Percentiles rank a stretch among this genome's conserved stretches.
These are phyloP conservation scores for Lepidium africanum DNA, from an alignment of 345 rosid genomes.

Conservation along the genomic window DNA sequence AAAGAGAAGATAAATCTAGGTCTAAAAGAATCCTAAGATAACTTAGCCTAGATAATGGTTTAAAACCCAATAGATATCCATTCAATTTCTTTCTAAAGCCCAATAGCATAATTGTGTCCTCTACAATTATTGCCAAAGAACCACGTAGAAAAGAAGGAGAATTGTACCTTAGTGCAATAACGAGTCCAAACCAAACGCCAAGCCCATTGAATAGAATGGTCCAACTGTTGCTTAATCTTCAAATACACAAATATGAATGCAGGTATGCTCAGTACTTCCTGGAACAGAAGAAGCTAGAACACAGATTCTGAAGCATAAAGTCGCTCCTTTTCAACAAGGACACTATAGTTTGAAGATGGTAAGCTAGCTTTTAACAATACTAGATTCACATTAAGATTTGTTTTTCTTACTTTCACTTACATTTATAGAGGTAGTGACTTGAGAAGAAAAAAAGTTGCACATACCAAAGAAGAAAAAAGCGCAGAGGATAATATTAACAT, in stretches of 20 bases:
- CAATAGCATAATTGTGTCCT: too few species aligned
- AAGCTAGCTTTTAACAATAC: background rate
- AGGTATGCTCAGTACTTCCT: slow-evolving; percentile 48
- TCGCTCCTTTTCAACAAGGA: background rate
- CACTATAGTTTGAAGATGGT: background rate
- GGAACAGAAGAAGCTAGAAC: slow-evolving; percentile 55
- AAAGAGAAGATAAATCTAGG: too few species aligned
- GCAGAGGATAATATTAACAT: background rate
- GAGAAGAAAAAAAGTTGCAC: background rate
- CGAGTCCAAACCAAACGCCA: too few species aligned
- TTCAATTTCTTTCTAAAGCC: too few species aligned
- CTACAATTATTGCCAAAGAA: too few species aligned
- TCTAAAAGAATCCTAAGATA: too few species aligned
- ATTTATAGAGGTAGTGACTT: background rate
- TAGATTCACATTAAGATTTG: background rate
- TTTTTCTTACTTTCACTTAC: background rate
- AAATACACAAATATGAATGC: slow-evolving; percentile 15
- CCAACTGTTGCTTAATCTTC: background rate
- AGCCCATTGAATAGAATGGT: too few species aligned
- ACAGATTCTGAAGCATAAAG: slow-evolving; percentile 41
- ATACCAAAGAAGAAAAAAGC: background rate
- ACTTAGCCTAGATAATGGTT: too few species aligned
- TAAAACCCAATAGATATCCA: too few species aligned
- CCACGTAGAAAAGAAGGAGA: too few species aligned
- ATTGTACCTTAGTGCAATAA: too few species aligned